Evolutionary conservation across 2,329 filamentous ascomycete species (phyloP), one percentile per base, ranked within the genome.

Genomic region (Fusarium dimerum): DNA sequence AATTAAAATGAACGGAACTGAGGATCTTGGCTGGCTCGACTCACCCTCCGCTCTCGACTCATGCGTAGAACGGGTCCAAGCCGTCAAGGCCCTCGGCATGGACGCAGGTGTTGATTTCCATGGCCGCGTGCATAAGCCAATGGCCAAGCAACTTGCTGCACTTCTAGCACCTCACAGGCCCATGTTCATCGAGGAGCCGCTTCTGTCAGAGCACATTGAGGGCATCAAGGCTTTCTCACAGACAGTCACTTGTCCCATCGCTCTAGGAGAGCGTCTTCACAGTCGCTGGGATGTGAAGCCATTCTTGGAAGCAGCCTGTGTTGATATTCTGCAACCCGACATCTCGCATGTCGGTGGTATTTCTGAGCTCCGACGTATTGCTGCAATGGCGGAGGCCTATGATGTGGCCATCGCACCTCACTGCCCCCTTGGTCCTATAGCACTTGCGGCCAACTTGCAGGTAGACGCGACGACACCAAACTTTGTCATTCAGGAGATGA

Each of bases 1-100:
- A 5, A 80, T 91, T 48, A 92, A 92, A 67, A 92, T 92, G 88
- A 91, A 92, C 66, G 89, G 81, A 6, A 92, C 88, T 0, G 86
- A 88, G 64, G 88, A 91, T 56, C 71, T 91, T 2, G 85, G 83
- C 58, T 92, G 88, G 88, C 76, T 92, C 0, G 89, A 92, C 68
- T 87, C 86, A 1, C 89, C 89, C 0, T 74, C 78, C 0, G 77
- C 78, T 0, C 76, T 92, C 0, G 78, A 87, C 42, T 75, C 79
- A 6, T 84, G 82, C 42, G 83, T 91, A 3, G 82, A 88, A 52
- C 78, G 89, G 2, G 74, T 92, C 12, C 84, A 86, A 59, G 76
- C 80, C 0, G 88, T 92, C 10, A 90, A 88, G 66, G 76, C 78
- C 0, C 71, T 90, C 0, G 88, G 88, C 2, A 79, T 92, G 60